Conservation (phyloP, 164 flowering plant genomes). For the Aristolochia contorta region DNA sequence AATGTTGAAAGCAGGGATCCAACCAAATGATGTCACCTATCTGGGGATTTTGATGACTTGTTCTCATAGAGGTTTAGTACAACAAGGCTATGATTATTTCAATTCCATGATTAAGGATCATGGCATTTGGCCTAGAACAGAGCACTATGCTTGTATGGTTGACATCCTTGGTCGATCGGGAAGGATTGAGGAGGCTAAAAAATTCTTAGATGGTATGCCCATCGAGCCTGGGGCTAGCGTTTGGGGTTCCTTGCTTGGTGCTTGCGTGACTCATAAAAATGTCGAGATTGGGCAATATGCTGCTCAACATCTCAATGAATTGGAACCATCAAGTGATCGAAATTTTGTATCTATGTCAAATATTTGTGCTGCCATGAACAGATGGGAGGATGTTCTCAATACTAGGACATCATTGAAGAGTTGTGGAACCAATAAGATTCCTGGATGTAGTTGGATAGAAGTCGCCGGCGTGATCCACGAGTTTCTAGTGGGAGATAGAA, state of each 20-base stretch:
- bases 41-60: conserved; percentile 16
- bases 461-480: conserved; percentile 13
- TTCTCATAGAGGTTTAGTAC: conserved; percentile 17
- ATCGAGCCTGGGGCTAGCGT: conserved; percentile 16
- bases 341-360: conserved; percentile 15
- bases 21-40: conserved; percentile 15
- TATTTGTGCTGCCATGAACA: conserved; percentile 15
- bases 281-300: conserved; percentile 14
- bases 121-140: conserved; percentile 11
- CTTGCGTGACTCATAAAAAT: conserved; percentile 16
- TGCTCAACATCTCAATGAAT: conserved; percentile 8
- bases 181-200: conserved; percentile 10
- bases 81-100: conserved; percentile 14
- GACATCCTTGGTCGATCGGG: conserved; percentile 20
- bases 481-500: conserved; percentile 5
- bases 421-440: conserved; percentile 10
- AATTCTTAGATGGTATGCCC: conserved; percentile 13
- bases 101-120: conserved; percentile 8
- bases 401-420: conserved; percentile 10
- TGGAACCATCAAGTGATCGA: conserved; percentile 14
- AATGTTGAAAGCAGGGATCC: conserved; percentile 16
- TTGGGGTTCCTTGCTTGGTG: conserved; percentile 21
- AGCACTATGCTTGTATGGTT: conserved; percentile 20
- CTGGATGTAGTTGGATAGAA: conserved; percentile 26
- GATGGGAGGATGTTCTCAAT: conserved; percentile 19